Evolutionary conservation across 1,284 basidiomycete genomes (phyloP).

Genomic region (Naganishia cerealis): DNA sequence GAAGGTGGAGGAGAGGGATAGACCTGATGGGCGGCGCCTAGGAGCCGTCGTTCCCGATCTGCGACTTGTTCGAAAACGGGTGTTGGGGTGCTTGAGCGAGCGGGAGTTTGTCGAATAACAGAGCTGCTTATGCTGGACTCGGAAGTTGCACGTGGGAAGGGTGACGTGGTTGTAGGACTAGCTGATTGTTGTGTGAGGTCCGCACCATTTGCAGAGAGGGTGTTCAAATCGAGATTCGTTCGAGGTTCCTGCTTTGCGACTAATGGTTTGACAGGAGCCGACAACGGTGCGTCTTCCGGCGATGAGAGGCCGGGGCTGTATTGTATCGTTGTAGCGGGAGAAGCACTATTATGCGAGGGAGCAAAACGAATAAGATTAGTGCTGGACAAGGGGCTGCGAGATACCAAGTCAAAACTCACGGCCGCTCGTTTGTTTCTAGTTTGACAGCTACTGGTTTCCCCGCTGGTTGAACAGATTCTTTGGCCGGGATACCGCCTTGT

Average conservation of each 20-base stretch:
- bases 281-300: neutral
- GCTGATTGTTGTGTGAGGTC: neutral
- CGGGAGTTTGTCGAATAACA: slow-evolving; percentile 10
- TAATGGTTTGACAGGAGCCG: neutral
- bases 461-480: neutral
- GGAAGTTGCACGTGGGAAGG: slow-evolving; percentile 2
- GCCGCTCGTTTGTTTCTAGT: neutral
- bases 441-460: neutral
- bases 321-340: neutral
- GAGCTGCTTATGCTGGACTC: slow-evolving; percentile 15
- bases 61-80: neutral
- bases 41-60: slow-evolving; percentile 10
- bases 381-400: neutral
- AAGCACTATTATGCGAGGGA: neutral
- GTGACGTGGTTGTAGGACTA: neutral
- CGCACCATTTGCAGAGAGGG: neutral
- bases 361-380: neutral
- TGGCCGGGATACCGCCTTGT: neutral
- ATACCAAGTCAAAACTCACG: neutral
- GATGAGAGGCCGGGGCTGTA: neutral
- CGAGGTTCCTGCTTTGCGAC: neutral
- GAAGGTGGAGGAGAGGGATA: slow-evolving; percentile 24
- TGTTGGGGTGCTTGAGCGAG: neutral
- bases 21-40: neutral
- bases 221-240: neutral